Evolutionary conservation across 1,284 basidiomycete genomes (phyloP).

Genomic region (Moesziomyces globuligerus): DNA sequence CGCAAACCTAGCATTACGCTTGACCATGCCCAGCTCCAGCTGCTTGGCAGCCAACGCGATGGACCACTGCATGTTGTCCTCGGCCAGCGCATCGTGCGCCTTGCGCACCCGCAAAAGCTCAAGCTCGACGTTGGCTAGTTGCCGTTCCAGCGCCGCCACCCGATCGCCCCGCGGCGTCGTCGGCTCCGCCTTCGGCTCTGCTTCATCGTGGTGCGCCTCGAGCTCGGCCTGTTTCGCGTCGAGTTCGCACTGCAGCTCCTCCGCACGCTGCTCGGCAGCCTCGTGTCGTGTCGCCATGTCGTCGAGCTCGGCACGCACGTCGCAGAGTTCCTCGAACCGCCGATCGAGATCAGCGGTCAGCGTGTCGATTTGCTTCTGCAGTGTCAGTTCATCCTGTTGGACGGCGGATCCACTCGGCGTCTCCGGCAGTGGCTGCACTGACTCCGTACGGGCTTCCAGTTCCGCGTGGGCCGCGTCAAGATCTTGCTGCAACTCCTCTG

Average conservation of each 20-base stretch:
- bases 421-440: too few species aligned
- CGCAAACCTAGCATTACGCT: constrained; percentile 46
- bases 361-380: constrained; percentile 6
- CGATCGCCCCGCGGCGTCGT: too few species aligned
- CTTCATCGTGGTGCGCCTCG: background rate
- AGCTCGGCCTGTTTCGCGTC: constrained; percentile 1
- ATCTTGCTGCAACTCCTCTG: too few species aligned
- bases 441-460: too few species aligned
- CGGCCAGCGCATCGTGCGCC: constrained; percentile 54
- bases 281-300: background rate
- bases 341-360: constrained; percentile 22
- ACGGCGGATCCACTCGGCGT: too few species aligned
- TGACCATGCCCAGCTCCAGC: constrained; percentile 55
- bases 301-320: constrained; percentile 25
- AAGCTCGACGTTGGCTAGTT: constrained; percentile 32
- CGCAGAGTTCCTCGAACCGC: constrained; percentile 27
- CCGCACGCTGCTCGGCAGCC: background rate
- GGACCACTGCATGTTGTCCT: constrained; percentile 49
- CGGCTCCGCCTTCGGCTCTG: background rate
- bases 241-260: constrained; percentile 16
- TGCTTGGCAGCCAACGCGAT: constrained; percentile 55
- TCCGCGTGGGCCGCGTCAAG: too few species aligned
- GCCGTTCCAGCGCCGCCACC: constrained; percentile 20
- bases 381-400: background rate
- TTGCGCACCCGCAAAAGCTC: constrained; percentile 41